phyloP scores from a whole-genome alignment of 2,329 filamentous ascomycete species.

The Fusarium foetens region DNA sequence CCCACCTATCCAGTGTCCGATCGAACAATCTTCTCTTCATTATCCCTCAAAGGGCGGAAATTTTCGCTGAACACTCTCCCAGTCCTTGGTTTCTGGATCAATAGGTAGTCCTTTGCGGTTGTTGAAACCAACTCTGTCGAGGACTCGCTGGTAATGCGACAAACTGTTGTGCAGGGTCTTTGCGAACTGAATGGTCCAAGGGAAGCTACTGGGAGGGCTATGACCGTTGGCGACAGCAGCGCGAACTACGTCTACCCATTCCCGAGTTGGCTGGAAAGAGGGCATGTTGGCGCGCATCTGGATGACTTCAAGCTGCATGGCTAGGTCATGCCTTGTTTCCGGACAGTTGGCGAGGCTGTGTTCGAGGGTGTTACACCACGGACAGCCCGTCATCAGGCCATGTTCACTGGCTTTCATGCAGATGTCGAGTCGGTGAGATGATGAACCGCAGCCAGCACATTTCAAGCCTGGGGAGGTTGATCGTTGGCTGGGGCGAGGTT shows the following conservation, averaged over 20 bases:
- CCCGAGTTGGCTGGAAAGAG: accelerated
- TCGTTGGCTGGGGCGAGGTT: no score
- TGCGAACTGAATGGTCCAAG: accelerated
- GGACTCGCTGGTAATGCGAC: neutral
- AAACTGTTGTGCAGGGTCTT: neutral
- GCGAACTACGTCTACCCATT: accelerated
- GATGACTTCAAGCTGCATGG: accelerated
- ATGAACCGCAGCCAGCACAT: neutral
- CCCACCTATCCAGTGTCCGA: no score
- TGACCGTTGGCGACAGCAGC: accelerated
- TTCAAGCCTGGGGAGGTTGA: neutral
- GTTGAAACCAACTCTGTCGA: accelerated
- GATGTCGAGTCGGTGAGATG: neutral
- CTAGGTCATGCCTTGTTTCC: accelerated
- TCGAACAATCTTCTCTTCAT: neutral
- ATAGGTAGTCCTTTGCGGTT: accelerated
- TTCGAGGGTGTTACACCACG: neutral
- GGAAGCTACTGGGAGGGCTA: accelerated
- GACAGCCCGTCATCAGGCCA: neutral
- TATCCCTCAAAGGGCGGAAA: neutral
- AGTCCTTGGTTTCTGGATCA: accelerated
- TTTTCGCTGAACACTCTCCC: neutral
- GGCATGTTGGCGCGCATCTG: neutral
- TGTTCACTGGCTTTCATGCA: accelerated
- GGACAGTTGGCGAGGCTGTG: neutral